These are phyloP conservation scores for Sporothrix pallida DNA, from an alignment of 2,329 filamentous ascomycete genomes.

Conservation along the genomic window DNA sequence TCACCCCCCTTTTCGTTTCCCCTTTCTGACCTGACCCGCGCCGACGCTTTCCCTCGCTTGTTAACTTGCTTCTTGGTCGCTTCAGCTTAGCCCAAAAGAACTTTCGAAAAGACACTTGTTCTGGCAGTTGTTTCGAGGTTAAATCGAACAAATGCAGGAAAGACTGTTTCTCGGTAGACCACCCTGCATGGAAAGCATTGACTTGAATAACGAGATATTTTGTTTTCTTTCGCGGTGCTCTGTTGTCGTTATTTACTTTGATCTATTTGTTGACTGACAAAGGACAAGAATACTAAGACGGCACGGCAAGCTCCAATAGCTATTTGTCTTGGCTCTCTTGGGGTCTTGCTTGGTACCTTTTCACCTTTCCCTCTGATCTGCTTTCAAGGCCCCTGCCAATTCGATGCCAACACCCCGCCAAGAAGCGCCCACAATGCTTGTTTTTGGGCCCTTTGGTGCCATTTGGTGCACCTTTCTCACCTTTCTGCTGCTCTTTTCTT, in stretches of 20 bases:
- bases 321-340: conserved; percentile 18
- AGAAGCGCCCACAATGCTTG: conserved; percentile 23
- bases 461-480: neutral
- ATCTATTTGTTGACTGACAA: neutral
- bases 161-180: neutral
- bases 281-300: neutral
- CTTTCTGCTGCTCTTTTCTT: neutral
- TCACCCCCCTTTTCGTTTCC: conserved; percentile 16
- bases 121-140: neutral
- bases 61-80: neutral
- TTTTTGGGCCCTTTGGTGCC: neutral
- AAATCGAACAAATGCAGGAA: neutral
- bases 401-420: conserved; percentile 21
- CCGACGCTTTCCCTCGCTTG: conserved; percentile 8
- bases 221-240: no score
- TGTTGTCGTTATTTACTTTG: neutral
- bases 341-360: neutral
- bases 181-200: conserved; percentile 13
- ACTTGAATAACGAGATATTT: no score
- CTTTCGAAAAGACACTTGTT: neutral
- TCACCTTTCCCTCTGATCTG: neutral
- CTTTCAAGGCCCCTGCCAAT: conserved; percentile 3
- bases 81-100: neutral
- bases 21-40: neutral
- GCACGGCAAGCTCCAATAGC: conserved; percentile 26